Evolutionary conservation across 192 early-diverging fungal species (phyloP), one percentile per base, ranked within the genome.

Genomic region (Kickxella alabastrina): DNA sequence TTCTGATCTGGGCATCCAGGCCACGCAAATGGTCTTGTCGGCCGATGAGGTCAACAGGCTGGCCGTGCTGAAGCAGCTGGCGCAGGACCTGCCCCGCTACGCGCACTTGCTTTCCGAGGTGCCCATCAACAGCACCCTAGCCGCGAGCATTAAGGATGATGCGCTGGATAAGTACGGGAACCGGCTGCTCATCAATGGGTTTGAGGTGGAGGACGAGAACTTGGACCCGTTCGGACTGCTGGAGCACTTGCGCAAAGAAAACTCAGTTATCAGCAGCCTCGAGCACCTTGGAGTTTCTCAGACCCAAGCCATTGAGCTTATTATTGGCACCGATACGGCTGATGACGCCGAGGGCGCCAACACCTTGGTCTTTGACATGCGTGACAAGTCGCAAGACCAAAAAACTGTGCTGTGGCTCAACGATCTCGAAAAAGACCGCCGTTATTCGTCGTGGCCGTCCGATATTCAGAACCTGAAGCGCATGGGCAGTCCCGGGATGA

Each of bases 81-180:
- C 85, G 5, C 91, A 92, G 59, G 82, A 95, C 62, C 88, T 95
- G 57, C 96, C 93, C 3, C 92, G 91, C 52, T 88, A 90, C 54
- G 88, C 92, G 5, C 87, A 93, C 53, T 59, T 82, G 23, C 64
- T 96, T 17, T 76, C 83, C 1, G 58, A 59, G 15, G 42, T 84
- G n/a, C 53, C 50, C 0, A 14, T 88, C 2, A 78, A 83, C 52
- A 42, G 56, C 10, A 65, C 79, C 5, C 52, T 86, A 0, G 61
- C 50, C 13, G 29, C 51, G 1, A 78, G 79, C 15, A 67, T 85
- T 21, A 21, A 48, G 15, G 18, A 25, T 18, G 19, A 21, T 13
- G 15, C 7, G 65, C 79, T 42, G 36, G 55, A 34, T 43, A 54
- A 31, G 46, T 43, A 10, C 13, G 41, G 39, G 17, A 49, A 57